Conservation (phyloP, 1,139 yeast species). For the Candida tropicalis region DNA sequence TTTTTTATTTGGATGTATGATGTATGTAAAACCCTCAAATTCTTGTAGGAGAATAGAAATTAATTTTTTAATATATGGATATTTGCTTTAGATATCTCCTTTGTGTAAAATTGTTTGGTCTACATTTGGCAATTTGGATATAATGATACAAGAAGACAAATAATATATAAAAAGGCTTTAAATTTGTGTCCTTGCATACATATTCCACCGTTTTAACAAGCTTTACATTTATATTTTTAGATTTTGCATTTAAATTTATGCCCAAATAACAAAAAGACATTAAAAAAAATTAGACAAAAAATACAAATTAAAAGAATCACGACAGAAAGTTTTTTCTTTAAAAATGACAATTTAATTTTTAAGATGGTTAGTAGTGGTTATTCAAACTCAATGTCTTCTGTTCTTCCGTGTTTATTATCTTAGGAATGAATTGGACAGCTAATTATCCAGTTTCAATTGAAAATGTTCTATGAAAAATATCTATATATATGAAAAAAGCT, state of each 20-base stretch:
- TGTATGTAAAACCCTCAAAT: slow-evolving; percentile 4
- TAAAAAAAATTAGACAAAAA: background rate
- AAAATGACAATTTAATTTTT: no score
- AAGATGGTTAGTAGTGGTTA: no score
- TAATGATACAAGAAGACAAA: background rate
- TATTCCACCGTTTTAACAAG: background rate
- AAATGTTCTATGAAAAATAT: no score
- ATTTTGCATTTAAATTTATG: background rate
- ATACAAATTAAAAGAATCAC: no score
- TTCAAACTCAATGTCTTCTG: no score
- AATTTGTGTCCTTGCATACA: background rate
- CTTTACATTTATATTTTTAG: background rate
- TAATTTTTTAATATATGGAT: background rate
- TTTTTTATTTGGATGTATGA: background rate
- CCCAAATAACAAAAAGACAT: background rate
- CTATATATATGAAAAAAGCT: no score
- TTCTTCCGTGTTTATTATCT: no score
- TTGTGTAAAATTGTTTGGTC: slow-evolving; percentile 4
- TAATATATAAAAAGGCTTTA: background rate
- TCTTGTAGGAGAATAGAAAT: background rate
- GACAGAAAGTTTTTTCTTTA: no score
- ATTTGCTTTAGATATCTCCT: no score
- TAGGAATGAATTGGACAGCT: no score
- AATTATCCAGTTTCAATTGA: no score
- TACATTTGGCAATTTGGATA: slow-evolving; percentile 2